Evolutionary conservation across 805 yeast species (phyloP).

Genomic region (Blastobotrys peoriensis): DNA sequence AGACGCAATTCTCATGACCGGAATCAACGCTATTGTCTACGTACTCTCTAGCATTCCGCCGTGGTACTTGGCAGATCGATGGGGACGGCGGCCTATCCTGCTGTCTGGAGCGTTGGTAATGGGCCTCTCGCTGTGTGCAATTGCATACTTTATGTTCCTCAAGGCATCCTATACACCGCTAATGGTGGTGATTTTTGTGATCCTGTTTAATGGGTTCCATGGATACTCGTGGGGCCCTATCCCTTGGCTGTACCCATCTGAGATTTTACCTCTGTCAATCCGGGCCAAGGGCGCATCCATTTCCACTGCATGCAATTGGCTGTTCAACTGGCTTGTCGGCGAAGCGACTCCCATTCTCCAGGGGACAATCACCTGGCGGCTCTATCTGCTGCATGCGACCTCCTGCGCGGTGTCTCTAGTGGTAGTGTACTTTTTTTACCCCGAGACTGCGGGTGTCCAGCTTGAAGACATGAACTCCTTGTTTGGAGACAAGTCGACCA

Average conservation of each 20-base stretch:
- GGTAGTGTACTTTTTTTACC: constrained; percentile 67
- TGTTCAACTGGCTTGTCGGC: constrained; percentile 86
- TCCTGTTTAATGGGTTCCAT: constrained; percentile 71
- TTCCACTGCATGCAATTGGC: constrained; percentile 91
- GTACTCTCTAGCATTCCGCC: constrained; percentile 72
- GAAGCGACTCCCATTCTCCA: constrained; percentile 84
- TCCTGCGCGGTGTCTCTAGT: constrained; percentile 70
- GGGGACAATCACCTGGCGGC: constrained; percentile 68
- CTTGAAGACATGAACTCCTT: constrained; percentile 89
- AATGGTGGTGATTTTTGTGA: constrained; percentile 68
- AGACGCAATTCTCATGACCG: constrained; percentile 85
- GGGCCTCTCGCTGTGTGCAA: constrained; percentile 62
- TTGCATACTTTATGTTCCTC: constrained; percentile 54
- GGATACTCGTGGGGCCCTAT: constrained; percentile 94
- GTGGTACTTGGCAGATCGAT: constrained; percentile 81
- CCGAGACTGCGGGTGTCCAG: constrained; percentile 85
- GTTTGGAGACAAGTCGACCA: constrained; percentile 58
- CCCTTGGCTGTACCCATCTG: constrained; percentile 85
- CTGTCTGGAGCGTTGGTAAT: constrained; percentile 73
- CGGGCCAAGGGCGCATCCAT: constrained; percentile 87
- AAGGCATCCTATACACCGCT: constrained; percentile 54
- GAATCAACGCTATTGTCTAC: constrained; percentile 61
- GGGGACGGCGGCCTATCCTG: constrained; percentile 88
- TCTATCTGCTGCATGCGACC: constrained; percentile 75
- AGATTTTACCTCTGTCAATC: constrained; percentile 75